Evolutionary conservation across 2,329 filamentous ascomycete species (phyloP).

Genomic region (Dactylellina leptospora): DNA sequence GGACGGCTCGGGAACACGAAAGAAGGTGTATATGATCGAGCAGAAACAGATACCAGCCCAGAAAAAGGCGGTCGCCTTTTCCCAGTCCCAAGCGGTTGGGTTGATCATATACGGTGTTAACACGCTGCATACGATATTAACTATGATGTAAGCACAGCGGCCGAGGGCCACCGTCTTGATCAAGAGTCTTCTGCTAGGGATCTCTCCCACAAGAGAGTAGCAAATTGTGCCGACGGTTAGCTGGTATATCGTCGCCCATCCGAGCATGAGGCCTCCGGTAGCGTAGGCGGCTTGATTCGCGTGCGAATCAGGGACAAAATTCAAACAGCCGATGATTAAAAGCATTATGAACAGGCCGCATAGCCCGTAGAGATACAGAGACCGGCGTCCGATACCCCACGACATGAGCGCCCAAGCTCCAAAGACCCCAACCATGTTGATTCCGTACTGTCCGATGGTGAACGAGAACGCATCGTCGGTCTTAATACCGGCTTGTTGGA

Average conservation of each 20-base stretch:
- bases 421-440: conserved; percentile 78
- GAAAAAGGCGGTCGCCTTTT: conserved; percentile 61
- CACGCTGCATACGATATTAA: conserved; percentile 81
- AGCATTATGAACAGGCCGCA: conserved; percentile 59
- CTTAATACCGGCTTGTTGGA: conserved; percentile 62
- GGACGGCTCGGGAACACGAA: conserved; percentile 79
- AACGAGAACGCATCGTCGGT: conserved; percentile 63
- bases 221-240: conserved; percentile 87
- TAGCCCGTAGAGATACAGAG: conserved; percentile 58
- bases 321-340: conserved; percentile 57
- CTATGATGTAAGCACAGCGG: conserved; percentile 81
- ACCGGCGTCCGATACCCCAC: conserved; percentile 59
- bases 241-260: conserved; percentile 85
- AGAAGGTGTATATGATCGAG: conserved; percentile 83
- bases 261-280: conserved; percentile 84
- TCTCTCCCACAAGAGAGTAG: conserved; percentile 85
- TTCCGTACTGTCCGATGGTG: conserved; percentile 61
- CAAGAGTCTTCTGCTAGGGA: conserved; percentile 81
- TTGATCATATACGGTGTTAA: conserved; percentile 94
- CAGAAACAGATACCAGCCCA: conserved; percentile 76
- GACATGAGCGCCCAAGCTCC: conserved; percentile 71
- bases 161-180: conserved; percentile 92
- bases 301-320: conserved; percentile 62
- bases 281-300: conserved; percentile 76
- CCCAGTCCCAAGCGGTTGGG: conserved; percentile 85